These are phyloP conservation scores for Saturnispora hagleri DNA, from an alignment of 805 yeast genomes.

Conservation along the genomic window DNA sequence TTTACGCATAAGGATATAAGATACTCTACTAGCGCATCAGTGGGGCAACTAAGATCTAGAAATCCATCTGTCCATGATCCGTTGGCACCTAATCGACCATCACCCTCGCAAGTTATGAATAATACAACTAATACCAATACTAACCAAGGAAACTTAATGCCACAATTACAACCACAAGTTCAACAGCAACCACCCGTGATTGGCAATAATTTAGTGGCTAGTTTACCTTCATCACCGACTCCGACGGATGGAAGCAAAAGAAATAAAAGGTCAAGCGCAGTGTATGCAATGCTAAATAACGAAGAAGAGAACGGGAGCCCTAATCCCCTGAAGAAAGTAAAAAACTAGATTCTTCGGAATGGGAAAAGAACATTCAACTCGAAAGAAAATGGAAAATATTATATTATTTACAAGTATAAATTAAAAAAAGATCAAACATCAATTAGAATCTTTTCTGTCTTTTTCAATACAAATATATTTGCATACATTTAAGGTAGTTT, in stretches of 20 bases:
- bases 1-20: conserved; percentile 26
- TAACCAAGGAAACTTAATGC: neutral
- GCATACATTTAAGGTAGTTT: neutral
- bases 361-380: neutral
- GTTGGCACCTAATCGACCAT: conserved; percentile 13
- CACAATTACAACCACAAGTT: neutral
- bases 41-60: conserved; percentile 23
- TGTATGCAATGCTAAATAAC: conserved; percentile 7
- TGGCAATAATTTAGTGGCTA: neutral
- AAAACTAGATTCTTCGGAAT: neutral
- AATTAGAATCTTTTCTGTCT: neutral
- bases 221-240: neutral
- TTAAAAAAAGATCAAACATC: neutral
- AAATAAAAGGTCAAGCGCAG: conserved; percentile 4
- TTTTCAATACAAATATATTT: neutral
- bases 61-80: conserved; percentile 34
- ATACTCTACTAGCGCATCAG: conserved; percentile 16
- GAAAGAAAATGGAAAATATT: neutral
- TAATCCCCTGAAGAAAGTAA: neutral
- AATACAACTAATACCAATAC: neutral
- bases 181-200: neutral
- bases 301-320: neutral
- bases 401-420: neutral
- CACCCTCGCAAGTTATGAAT: neutral
- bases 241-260: neutral